Base-by-base conservation (phyloP, 352 stramenopile genomes). In the Phytopythium montanum region DNA sequence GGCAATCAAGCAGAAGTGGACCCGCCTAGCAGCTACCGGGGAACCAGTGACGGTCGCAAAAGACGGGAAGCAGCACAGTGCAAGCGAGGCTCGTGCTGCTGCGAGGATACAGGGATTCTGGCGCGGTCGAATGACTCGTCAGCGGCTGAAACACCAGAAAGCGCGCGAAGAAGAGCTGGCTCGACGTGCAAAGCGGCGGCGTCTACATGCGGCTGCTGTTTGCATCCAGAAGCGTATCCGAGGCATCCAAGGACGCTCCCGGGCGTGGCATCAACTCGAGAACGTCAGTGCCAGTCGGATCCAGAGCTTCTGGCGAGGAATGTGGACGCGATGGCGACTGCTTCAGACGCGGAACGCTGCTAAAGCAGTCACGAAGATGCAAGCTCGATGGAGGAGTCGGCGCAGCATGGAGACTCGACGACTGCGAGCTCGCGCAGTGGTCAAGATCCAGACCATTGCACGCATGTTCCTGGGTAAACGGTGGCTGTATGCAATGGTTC, bases 161-260 rank as follows among this genome's bases (percentile, higher is more conserved):
- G 74, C 68, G 6, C 70, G 62, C 16, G 67, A 77, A 56, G 56
- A 39, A 0, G 65, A 81, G 26, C 62, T 53, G 18, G 64, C 54
- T n/a, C 65, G 79, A 0, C 79, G 81, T 7, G 51, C 25, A 8
- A 26, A 38, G 12, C 53, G 25, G 46, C 26, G 46, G 64, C 12
- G 81, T 65, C 36, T 66, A 63, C 28, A 73, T 51, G 18, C 62
- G 21, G 76, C 76, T 8, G 81, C 76, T 0, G 60, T 72, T 46
- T 79, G 68, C 21, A 91, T 91, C 38, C 81, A 91, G 48, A 79
- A 66, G n/a, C 71, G 57, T 31, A 51, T 86, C n/a, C 76, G 77
- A 51, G 79, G 79, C 5, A 72, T 89, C 3, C 61, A 73, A 61
- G 81, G 77, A 5, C 67, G 81, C 29, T 29, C 51, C 1, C 34